These are phyloP conservation scores for Botryotinia calthae DNA, from an alignment of 2,329 filamentous ascomycete species.

Conservation along the genomic window DNA sequence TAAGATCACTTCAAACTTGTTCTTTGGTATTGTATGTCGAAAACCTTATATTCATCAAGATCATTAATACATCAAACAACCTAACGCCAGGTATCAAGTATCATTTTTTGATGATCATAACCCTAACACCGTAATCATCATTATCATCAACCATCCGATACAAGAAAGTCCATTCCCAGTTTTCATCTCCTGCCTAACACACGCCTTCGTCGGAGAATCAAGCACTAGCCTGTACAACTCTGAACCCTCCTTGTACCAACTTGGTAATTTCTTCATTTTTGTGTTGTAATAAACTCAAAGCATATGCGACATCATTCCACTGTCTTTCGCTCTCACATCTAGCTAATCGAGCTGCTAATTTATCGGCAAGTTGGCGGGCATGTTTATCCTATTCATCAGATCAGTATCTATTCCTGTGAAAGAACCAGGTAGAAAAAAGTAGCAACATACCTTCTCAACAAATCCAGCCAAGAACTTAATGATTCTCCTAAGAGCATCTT, in stretches of 20 bases:
- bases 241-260: conserved; percentile 72
- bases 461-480: conserved; percentile 93
- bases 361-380: conserved; percentile 88
- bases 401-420: conserved; percentile 22
- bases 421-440: not conserved
- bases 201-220: not conserved
- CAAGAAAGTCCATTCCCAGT: not conserved
- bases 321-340: conserved; percentile 90
- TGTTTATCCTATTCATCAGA: conserved; percentile 76
- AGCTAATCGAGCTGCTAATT: conserved; percentile 80
- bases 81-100: not conserved
- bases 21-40: not conserved
- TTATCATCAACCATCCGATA: conserved; percentile 7
- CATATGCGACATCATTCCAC: conserved; percentile 97
- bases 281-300: conserved; percentile 82
- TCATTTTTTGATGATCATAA: not conserved
- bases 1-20: not conserved
- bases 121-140: conserved; percentile 5
- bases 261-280: conserved; percentile 89
- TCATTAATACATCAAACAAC: conserved; percentile 9
- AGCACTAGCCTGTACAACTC: conserved; percentile 62
- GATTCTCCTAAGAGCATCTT: conserved; percentile 82
- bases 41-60: conserved; percentile 7
- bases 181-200: not conserved
- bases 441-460: conserved; percentile 79